Base-by-base conservation (phyloP, 73 alveolate species). In the Stentor coeruleus region DNA sequence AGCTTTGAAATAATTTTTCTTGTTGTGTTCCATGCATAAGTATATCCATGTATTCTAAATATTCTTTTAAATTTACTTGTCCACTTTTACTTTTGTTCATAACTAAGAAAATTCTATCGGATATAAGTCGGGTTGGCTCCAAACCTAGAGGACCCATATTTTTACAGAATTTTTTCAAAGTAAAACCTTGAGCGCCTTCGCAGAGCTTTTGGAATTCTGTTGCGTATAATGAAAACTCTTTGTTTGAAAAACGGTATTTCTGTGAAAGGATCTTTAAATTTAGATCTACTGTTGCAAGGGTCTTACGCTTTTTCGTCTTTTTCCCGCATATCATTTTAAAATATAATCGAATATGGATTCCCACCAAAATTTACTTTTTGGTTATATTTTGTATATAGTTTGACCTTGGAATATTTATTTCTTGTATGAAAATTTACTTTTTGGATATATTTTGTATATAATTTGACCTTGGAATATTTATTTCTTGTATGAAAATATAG, bases 91-190 rank as follows among this genome's bases (percentile, higher is more conserved):
- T 20, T 66, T 66, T 66, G 37, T 66, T 66, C 79, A 66, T 66
- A 20, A 66, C 79, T 1, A 11, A 37, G 41, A 66, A 66, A 20
- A 66, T 66, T 40, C 79, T 66, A 2, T 66, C 79, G n/a, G 79
- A 20, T 14, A 66, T 66, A 37, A 66, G 79, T 20, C 79, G 79
- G 37, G 79, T 66, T 66, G 79, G 37, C 37, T 66, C 37, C 39
- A 66, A 20, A 66, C 79, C 79, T 33, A 66, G 37, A 20, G 37
- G 41, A 66, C 79, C 79, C 79, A 66, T 66, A 26, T 66, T 66
- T 66, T 66, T 40, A 33, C 79, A 31, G 33, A 66, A 66, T 28
- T 33, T 31, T 1, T 66, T 26, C 26, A 66, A 40, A 31, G 79
- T 66, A 40, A 66, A 66, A 66, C 79, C 39, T 49, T 6, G 20